Evolutionary conservation across 805 yeast species (phyloP).

Genomic region (Torulaspora gathmanii): DNA sequence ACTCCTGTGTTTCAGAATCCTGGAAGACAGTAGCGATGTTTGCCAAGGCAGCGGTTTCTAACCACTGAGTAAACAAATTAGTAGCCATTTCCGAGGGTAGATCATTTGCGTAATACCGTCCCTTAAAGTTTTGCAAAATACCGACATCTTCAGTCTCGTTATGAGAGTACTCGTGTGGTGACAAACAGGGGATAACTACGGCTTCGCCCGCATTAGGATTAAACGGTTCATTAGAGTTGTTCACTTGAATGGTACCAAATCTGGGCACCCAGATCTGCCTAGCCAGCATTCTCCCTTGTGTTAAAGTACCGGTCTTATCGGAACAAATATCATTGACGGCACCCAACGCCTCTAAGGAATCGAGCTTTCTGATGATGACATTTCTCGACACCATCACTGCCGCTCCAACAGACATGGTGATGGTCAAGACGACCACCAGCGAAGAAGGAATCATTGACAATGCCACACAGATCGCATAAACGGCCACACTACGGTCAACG

Average conservation of each 20-base stretch:
- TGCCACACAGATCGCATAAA: slow-evolving; percentile 89
- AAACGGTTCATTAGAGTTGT: slow-evolving; percentile 68
- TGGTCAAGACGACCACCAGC: slow-evolving; percentile 93
- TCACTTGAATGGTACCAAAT: slow-evolving; percentile 60
- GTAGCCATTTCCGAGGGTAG: slow-evolving; percentile 21
- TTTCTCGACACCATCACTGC: slow-evolving; percentile 90
- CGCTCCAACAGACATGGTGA: slow-evolving; percentile 93
- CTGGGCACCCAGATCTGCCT: slow-evolving; percentile 79
- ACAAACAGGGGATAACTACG: slow-evolving; percentile 70
- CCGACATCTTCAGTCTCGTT: slow-evolving; percentile 32
- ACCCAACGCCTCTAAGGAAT: slow-evolving; percentile 91
- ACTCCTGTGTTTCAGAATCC: slow-evolving; percentile 41
- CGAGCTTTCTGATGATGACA: slow-evolving; percentile 90
- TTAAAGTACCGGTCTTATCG: slow-evolving; percentile 87
- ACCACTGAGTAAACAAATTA: slow-evolving; percentile 45
- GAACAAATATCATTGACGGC: slow-evolving; percentile 90
- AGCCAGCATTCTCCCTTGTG: slow-evolving; percentile 88
- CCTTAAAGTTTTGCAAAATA: slow-evolving; percentile 25
- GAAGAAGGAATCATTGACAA: slow-evolving; percentile 99
- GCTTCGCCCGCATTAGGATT: slow-evolving; percentile 93
- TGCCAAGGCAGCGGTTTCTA: slow-evolving; percentile 67
- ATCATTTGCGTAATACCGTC: slow-evolving; percentile 13
- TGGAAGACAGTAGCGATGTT: slow-evolving; percentile 66
- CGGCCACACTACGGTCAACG: slow-evolving; percentile 77
- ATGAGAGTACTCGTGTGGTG: slow-evolving; percentile 36